These are phyloP conservation scores for Corchorus capsularis DNA, from an alignment of 345 rosid species.

Conservation along the genomic window DNA sequence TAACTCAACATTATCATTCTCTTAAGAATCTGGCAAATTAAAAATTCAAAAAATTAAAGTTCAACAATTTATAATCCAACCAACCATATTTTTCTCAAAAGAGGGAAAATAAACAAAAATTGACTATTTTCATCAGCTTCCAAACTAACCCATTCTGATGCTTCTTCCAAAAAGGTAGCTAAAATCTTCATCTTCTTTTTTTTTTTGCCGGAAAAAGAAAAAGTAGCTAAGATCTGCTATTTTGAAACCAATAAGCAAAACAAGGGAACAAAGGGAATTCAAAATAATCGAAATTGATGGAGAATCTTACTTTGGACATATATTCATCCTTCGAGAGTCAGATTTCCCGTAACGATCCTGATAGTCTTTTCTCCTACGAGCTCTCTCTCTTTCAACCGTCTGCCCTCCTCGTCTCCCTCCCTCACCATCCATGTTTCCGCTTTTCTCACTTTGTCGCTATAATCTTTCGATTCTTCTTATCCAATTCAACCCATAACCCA, in stretches of 20 bases:
- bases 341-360: too few species aligned
- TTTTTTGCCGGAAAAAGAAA: too few species aligned
- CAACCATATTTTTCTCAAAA: neutral
- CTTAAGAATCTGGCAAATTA: constrained; percentile 24
- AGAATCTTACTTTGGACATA: constrained; percentile 52
- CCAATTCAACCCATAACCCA: too few species aligned
- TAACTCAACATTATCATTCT: constrained; percentile 17
- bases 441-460: too few species aligned
- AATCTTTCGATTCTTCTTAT: too few species aligned
- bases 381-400: too few species aligned
- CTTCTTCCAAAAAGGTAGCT: constrained; percentile 45
- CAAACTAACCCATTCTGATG: constrained; percentile 37
- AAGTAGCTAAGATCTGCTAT: constrained; percentile 43
- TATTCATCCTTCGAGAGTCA: constrained; percentile 17
- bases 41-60: neutral
- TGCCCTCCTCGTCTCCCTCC: too few species aligned
- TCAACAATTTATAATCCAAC: neutral
- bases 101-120: neutral
- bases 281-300: neutral
- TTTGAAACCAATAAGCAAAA: constrained; percentile 1
- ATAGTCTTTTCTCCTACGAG: too few species aligned
- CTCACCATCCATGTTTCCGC: too few species aligned
- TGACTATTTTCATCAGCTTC: constrained; percentile 30
- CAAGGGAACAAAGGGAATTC: neutral
- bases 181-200: too few species aligned